Evolutionary conservation across 495 filamentous ascomycete species (phyloP), one percentile per base, ranked within the genome.

Genomic region (Neurospora pannonica): DNA sequence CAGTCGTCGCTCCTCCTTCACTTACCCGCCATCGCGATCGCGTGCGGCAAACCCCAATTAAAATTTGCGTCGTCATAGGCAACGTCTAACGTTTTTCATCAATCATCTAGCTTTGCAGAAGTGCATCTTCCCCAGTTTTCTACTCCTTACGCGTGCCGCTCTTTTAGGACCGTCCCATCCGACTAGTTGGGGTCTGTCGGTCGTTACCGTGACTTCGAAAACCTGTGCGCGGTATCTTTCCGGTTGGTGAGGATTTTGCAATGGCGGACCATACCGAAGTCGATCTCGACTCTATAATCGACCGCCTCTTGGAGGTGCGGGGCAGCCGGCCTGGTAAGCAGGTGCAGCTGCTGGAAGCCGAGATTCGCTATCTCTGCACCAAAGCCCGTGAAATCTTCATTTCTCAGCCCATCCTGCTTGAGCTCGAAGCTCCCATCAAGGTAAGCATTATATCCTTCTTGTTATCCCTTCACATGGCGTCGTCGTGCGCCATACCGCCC

Each of bases 311-410:
- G 78, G 96, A 99, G 86, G 96, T 99, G 84, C 91, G 96, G 86
- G 96, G 96, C 79, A 98, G 95, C 88, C 89, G 96, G 81, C 96
- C 96, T 71, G 96, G 96, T 76, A 99, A 99, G 86, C 96, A 98
- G 85, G 97, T 99, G 48, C 96, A 99, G 84, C 90, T 99, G 75
- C 86, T 97, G 76, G 96, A 99, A 83, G 91, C 93, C 72, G 97
- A 99, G 87, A 99, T 99, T 77, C 93, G 96, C 79, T 97, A 90
- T 86, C 90, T 99, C 76, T 99, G 96, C 89, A 98, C 96, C 78
- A 99, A 98, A 87, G 95, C 96, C 46, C 92, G 96, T 74, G 96
- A 99, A 85, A 99, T 99, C 78, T 99, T 99, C 87, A 99, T 99
- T 84, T 98, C 95, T 72, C 96, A 99, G 88, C 96, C 96, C 74